These are phyloP conservation scores for Diutina catenulata DNA, from an alignment of 1,139 yeast species.

Conservation along the genomic window DNA sequence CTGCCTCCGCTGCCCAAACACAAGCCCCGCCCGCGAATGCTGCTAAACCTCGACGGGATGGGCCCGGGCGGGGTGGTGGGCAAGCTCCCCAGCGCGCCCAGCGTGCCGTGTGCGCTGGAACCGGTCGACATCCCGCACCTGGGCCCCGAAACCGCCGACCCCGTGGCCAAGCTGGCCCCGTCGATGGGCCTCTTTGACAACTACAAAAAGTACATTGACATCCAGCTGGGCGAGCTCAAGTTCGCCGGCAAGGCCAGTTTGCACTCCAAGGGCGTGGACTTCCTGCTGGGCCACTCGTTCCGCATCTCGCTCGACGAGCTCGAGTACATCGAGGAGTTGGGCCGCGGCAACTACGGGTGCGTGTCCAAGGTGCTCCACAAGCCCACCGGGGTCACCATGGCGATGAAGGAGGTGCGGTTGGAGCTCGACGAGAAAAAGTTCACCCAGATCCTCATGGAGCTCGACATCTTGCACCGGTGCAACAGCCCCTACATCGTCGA, in stretches of 20 bases:
- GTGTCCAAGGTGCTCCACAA: slow-evolving; percentile 86
- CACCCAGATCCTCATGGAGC: slow-evolving; percentile 89
- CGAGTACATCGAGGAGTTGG: slow-evolving; percentile 75
- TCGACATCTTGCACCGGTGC: slow-evolving; percentile 87
- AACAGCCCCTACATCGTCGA: slow-evolving; percentile 85
- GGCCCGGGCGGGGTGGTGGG: too few species aligned
- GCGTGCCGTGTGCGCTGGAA: slow-evolving; percentile 7
- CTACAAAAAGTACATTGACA: slow-evolving; percentile 79
- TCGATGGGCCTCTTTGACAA: slow-evolving; percentile 61
- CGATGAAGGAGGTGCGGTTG: slow-evolving; percentile 90
- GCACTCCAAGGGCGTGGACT: slow-evolving; percentile 86
- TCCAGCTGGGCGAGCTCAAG: slow-evolving; percentile 81
- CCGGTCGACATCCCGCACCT: slow-evolving; percentile 5
- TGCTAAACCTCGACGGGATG: slow-evolving; percentile 21
- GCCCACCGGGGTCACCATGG: slow-evolving; percentile 91
- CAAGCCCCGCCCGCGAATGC: slow-evolving; percentile 27
- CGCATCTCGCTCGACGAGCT: slow-evolving; percentile 79
- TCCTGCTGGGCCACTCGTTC: slow-evolving; percentile 79
- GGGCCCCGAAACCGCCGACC: not conserved
- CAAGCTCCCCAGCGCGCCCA: slow-evolving; percentile 6
- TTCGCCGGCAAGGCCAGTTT: slow-evolving; percentile 90
- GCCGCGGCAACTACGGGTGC: slow-evolving; percentile 92
- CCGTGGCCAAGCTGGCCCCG: slow-evolving; percentile 7
- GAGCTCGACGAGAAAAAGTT: slow-evolving; percentile 88
- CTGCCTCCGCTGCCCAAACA: slow-evolving; percentile 26